Evolutionary conservation across 805 yeast species (phyloP), one percentile per base, ranked within the genome.

Genomic region (Wickerhamiella azyma): DNA sequence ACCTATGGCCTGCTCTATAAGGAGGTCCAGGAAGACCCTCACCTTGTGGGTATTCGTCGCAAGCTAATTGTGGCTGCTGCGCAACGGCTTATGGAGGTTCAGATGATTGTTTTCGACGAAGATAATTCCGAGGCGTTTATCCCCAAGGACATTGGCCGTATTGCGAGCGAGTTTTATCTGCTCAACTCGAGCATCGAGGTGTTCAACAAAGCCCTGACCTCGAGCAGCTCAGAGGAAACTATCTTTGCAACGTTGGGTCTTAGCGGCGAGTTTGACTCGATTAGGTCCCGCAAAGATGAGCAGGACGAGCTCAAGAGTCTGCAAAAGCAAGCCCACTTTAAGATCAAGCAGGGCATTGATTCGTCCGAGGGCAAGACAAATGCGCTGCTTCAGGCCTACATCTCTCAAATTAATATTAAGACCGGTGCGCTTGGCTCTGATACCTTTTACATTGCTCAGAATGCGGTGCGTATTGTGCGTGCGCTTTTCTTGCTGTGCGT

Each of bases 91-190:
- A 94, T 89, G 52, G 65, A 76, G 5, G 68, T 88, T 4, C 97
- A 92, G 58, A 92, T 92, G 97, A 82, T 92, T 54, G 80, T 88
- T 0, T 89, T 77, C 60, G 96, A 92, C 56, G 96, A 88, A 50
- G 67, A 77, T 30, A 56, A 55, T 28, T 76, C 94, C 0, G 81
- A 81, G 43, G 75, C 88, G 2, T 77, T 92, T 48, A 74, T 78
- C 21, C 67, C 95, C 1, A 92, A 89, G 52, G 97, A 92, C 62
- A 66, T 85, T 42, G 99, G 99, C 6, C 72, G 98, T 57, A 77
- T 89, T 37, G 94, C 98, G 0, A 85, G 96, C 1, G 98, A 92
- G 53, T 92, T 88, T 59, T 92, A 92, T 58, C 66, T 92, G 44
- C 65, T 88, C 49, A 81, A 82, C 59, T 85, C 83, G 53, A 77